Evolutionary conservation across 2,329 filamentous ascomycete genomes (phyloP).

Genomic region (Ophiostoma angusticollis): DNA sequence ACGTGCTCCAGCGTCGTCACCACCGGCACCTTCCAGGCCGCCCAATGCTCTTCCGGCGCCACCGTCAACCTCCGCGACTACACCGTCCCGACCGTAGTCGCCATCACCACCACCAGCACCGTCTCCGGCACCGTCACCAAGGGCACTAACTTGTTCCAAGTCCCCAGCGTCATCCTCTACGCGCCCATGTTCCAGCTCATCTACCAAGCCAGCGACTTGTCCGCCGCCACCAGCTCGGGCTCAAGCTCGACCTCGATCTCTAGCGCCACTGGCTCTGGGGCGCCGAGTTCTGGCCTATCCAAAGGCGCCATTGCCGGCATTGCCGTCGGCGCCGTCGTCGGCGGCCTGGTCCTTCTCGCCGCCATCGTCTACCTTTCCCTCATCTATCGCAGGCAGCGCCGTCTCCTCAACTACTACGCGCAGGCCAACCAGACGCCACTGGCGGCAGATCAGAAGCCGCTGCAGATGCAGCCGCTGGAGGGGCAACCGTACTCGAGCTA

Average conservation of each 20-base stretch:
- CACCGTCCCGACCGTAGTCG: constrained; percentile 8
- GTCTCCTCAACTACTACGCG: not conserved
- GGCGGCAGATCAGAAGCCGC: not conserved
- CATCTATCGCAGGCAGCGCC: not conserved
- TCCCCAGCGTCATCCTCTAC: constrained; percentile 9
- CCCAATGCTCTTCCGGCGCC: constrained; percentile 14
- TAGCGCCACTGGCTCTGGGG: not conserved
- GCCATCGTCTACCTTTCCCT: not conserved
- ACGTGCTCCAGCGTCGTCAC: constrained; percentile 8
- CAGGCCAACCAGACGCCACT: not conserved
- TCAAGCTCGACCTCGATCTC: not conserved
- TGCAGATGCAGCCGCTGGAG: not conserved
- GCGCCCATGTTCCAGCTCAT: constrained; percentile 23
- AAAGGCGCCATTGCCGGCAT: constrained; percentile 5
- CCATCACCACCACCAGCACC: constrained; percentile 8
- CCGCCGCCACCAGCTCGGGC: not conserved
- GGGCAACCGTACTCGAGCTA: too few relatives aligned
- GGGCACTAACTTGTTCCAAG: not conserved
- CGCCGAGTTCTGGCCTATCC: not conserved
- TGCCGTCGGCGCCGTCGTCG: constrained; percentile 2
- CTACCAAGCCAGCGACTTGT: constrained; percentile 7
- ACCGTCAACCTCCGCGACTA: constrained; percentile 11
- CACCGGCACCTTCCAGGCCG: constrained; percentile 14
- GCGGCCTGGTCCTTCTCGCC: not conserved
- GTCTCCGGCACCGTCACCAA: not conserved